phyloP scores from a whole-genome alignment of 495 filamentous ascomycete species.

The Aspergillus cristatus region DNA sequence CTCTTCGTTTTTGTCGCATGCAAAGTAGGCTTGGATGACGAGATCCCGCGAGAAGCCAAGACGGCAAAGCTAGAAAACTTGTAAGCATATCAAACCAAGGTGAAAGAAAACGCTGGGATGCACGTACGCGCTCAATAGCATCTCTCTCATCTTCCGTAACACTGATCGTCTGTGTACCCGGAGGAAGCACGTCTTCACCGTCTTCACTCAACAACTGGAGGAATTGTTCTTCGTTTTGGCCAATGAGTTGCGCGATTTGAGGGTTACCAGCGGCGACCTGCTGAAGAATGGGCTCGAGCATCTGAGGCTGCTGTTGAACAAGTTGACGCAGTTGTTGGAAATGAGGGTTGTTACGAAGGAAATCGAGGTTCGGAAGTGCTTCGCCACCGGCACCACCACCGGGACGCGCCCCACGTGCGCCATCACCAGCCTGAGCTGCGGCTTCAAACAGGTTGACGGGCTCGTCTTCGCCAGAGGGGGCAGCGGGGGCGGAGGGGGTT shows the following conservation, averaged over 20 bases:
- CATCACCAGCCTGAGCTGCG: conserved; percentile 64
- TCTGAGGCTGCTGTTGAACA: conserved; percentile 92
- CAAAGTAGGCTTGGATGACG: conserved; percentile 97
- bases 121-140: conserved; percentile 87
- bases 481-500: conserved; percentile 16
- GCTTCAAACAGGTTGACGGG: conserved; percentile 91
- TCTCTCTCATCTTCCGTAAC: conserved; percentile 95
- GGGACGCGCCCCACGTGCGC: conserved; percentile 39
- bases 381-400: conserved; percentile 46
- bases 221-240: conserved; percentile 85
- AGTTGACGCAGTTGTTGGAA: conserved; percentile 97
- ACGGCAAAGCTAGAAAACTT: conserved; percentile 65
- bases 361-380: conserved; percentile 73
- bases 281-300: conserved; percentile 96
- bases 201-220: conserved; percentile 79
- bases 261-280: conserved; percentile 95
- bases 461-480: conserved; percentile 49
- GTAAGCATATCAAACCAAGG: conserved; percentile 13
- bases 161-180: conserved; percentile 77
- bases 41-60: conserved; percentile 88
- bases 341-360: conserved; percentile 90
- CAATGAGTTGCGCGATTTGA: conserved; percentile 84
- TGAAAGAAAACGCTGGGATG: neutral
- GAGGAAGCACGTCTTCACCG: conserved; percentile 66
- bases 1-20: conserved; percentile 98